A percentile compares a stretch with the other conserved stretches of the same genome.
Evolutionary conservation across 768 basidiomycete species (phyloP).

Genomic region (Lactifluus piperatus): DNA sequence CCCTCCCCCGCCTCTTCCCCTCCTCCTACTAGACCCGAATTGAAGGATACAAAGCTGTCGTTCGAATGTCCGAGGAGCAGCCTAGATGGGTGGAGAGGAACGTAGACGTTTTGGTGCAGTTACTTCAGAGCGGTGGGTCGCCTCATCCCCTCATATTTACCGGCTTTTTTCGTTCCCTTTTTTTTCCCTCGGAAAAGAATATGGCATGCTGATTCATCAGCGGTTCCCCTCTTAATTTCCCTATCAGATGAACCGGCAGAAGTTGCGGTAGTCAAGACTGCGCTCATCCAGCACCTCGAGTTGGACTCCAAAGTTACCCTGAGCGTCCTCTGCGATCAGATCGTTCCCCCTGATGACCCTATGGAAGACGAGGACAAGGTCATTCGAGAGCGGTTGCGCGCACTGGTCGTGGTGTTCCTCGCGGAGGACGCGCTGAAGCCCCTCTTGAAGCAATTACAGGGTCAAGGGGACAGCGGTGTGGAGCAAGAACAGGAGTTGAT

Average conservation of each 20-base stretch:
- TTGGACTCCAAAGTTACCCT: conserved; percentile 54
- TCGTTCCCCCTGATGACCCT: conserved; percentile 41
- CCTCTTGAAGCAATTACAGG: conserved; percentile 38
- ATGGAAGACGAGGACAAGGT: conserved; percentile 50
- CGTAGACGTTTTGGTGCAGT: conserved; percentile 65
- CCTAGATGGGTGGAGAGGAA: conserved; percentile 59
- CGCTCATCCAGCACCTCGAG: conserved; percentile 53
- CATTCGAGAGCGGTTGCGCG: conserved; percentile 48
- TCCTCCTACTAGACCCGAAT: conserved; percentile 45
- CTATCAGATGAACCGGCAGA: conserved; percentile 57
- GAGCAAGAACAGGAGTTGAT: conserved; percentile 42
- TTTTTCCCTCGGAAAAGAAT: neutral
- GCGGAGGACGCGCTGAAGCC: conserved; percentile 40
- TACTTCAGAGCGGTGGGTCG: conserved; percentile 63
- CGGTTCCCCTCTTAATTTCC: neutral
- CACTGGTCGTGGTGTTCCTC: conserved; percentile 53
- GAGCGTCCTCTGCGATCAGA: conserved; percentile 61
- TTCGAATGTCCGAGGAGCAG: conserved; percentile 38
- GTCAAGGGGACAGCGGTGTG: conserved; percentile 33
- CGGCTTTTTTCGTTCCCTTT: neutral
- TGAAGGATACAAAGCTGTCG: conserved; percentile 57
- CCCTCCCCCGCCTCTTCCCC: neutral
- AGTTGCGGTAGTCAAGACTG: conserved; percentile 49
- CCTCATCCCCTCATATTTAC: neutral
- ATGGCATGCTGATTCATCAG: neutral